A percentile compares a stretch with the other conserved stretches of the same genome.
Evolutionary conservation across 2,329 filamentous ascomycete species (phyloP).

Genomic region (Hypoxylon sp.): DNA sequence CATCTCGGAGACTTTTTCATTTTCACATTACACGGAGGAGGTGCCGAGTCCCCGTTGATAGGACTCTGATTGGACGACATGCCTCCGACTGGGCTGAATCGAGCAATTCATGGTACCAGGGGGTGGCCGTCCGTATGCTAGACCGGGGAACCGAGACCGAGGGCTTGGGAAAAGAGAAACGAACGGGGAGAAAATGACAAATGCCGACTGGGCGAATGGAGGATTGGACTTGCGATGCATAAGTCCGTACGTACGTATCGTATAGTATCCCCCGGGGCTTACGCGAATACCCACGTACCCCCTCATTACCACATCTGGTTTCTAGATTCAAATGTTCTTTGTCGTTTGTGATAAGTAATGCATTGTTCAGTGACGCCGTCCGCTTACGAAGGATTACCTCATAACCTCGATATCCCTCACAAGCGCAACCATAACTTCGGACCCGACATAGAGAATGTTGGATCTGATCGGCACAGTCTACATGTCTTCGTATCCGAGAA

Average conservation of each 20-base stretch:
- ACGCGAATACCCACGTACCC: conserved; percentile 6
- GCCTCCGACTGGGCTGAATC: conserved; percentile 23
- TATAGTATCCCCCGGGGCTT: conserved; percentile 3
- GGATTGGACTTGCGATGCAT: not conserved
- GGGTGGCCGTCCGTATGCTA: too few relatives aligned
- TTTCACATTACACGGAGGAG: not conserved
- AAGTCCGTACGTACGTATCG: too few relatives aligned
- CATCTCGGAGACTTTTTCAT: conserved; percentile 14
- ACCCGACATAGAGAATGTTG: not conserved
- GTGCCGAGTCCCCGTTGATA: not conserved
- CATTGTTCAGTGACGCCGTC: not conserved
- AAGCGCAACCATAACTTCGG: not conserved
- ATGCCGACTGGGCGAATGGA: not conserved
- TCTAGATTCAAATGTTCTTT: conserved; percentile 14
- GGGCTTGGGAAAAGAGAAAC: not conserved
- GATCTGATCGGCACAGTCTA: not conserved
- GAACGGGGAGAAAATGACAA: not conserved
- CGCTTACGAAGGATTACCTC: not conserved
- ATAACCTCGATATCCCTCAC: not conserved
- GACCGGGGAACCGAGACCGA: conserved; percentile 5
- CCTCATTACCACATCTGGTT: conserved; percentile 5
- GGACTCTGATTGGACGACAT: conserved; percentile 23
- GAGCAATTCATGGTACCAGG: conserved; percentile 27
- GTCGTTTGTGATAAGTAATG: not conserved
- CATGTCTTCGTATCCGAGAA: not conserved